Evolutionary conservation across 2,329 filamentous ascomycete species (phyloP), one percentile per base, ranked within the genome.

Genomic region (Magnaporthales sp.): DNA sequence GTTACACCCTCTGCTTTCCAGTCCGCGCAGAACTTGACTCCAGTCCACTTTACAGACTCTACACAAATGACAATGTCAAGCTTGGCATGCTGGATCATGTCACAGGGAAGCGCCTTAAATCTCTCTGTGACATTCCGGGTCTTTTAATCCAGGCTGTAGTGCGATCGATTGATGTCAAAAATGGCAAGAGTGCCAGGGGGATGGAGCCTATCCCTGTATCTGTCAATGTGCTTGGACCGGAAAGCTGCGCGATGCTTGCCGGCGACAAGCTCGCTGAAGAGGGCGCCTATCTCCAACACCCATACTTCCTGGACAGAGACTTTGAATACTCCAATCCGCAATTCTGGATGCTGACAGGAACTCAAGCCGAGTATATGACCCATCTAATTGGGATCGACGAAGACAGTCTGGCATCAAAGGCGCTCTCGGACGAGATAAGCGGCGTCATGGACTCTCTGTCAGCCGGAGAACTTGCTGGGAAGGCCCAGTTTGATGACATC

Each of bases 351-450:
- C 19, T 15, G 19, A 24, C 56, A 27, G 56, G n/a, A n/a, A n/a
- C n/a, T n/a, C n/a, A n/a, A n/a, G n/a, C n/a, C n/a, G 56, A 62
- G 58, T 62, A 62, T 26, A 62, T 62, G 26, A 62, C 58, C 10
- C 58, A 30, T 15, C 8, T 62, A 6, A 26, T 62, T 6, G 58
- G 58, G 8, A 30, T 62, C 26, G 24, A 15, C 24, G 58, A 62
- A 6, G 58, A 62, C 6, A 30, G 8, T 26, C 7, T 24, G 15
- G 15, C 26, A 5, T 26, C 58, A 3, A 62, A 62, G 24, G 4
- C 19, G 58, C 58, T 62, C 26, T 62, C 58, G 11, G 10, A 62
- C 7, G 58, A 62, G 58, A 62, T 62, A 5, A 26, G 29, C 22
- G 58, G 58, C 13, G 9, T 62, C 4, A 62, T 62, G 58, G 58